phyloP scores from a whole-genome alignment of 495 filamentous ascomycete genomes.

The Penicillium cataractarum region DNA sequence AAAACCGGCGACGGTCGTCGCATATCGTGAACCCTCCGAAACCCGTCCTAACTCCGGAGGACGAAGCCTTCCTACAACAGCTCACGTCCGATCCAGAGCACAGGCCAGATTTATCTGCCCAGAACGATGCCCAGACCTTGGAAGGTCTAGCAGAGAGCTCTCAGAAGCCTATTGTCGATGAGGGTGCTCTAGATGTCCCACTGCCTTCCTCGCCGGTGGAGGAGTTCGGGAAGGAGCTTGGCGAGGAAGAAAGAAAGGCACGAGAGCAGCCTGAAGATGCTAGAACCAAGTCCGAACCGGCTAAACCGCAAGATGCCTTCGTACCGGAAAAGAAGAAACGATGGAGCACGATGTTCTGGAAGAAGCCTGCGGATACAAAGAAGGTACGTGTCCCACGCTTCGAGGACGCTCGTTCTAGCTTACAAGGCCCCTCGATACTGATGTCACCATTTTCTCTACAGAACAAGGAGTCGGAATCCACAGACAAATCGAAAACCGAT shows the following conservation, averaged over 20 bases:
- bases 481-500: constrained; percentile 12
- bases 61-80: constrained; percentile 58
- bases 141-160: constrained; percentile 6
- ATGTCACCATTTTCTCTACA: constrained; percentile 2
- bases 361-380: constrained; percentile 44
- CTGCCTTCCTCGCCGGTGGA: constrained; percentile 45
- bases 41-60: constrained; percentile 56
- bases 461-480: constrained; percentile 8
- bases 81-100: constrained; percentile 43
- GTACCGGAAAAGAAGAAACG: constrained; percentile 44
- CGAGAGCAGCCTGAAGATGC: constrained; percentile 26
- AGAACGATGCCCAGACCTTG: constrained; percentile 3
- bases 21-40: constrained; percentile 38
- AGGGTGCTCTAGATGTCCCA: constrained; percentile 39
- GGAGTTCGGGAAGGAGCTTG: constrained; percentile 41
- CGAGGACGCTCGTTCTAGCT: not conserved
- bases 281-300: constrained; percentile 27
- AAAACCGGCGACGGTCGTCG: constrained; percentile 36
- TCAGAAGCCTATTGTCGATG: constrained; percentile 15
- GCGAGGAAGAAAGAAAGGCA: constrained; percentile 37
- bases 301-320: constrained; percentile 13
- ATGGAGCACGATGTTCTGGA: constrained; percentile 50
- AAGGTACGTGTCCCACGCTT: constrained; percentile 30
- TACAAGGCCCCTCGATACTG: constrained; percentile 1
- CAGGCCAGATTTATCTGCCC: constrained; percentile 7